Conservation (phyloP, 768 basidiomycete genomes). For the Lactifluus volemus region DNA sequence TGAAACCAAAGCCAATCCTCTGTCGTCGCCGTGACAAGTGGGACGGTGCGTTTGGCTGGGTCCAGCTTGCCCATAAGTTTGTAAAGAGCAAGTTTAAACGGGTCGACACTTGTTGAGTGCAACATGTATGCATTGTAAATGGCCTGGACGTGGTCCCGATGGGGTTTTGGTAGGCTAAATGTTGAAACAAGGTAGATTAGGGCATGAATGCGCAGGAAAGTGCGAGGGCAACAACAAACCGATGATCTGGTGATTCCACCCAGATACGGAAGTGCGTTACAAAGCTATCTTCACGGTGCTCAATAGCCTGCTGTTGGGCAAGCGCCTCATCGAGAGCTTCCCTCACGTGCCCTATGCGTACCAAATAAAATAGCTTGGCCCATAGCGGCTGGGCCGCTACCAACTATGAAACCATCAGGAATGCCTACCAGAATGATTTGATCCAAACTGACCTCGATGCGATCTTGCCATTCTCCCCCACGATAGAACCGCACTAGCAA, state of each 20-base stretch:
- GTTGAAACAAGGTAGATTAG: neutral
- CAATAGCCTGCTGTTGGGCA: slow-evolving; percentile 59
- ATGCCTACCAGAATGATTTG: neutral
- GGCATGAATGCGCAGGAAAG: neutral
- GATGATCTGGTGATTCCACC: slow-evolving; percentile 72
- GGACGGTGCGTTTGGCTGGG: slow-evolving; percentile 65
- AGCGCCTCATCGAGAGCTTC: slow-evolving; percentile 77
- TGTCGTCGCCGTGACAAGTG: slow-evolving; percentile 80
- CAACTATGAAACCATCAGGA: slow-evolving; percentile 38
- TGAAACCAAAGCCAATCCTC: slow-evolving; percentile 99
- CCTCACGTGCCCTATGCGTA: slow-evolving; percentile 73
- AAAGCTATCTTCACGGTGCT: slow-evolving; percentile 76
- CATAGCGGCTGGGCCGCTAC: slow-evolving; percentile 84
- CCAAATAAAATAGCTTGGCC: slow-evolving; percentile 89
- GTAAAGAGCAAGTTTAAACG: slow-evolving; percentile 93
- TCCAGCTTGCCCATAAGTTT: slow-evolving; percentile 94
- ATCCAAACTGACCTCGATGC: slow-evolving; percentile 63
- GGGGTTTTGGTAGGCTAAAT: slow-evolving; percentile 55
- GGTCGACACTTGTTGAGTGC: slow-evolving; percentile 80
- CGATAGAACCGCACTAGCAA: slow-evolving; percentile 71
- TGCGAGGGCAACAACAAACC: slow-evolving; percentile 34
- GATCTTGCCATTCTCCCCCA: slow-evolving; percentile 76
- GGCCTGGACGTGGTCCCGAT: slow-evolving; percentile 73
- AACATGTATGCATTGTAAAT: slow-evolving; percentile 84
- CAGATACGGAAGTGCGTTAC: slow-evolving; percentile 74